A percentile compares a stretch with the other conserved stretches of the same genome.
These are phyloP conservation scores for Clonostachys sp. DNA, from an alignment of 2,329 filamentous ascomycete species.

Conservation along the genomic window DNA sequence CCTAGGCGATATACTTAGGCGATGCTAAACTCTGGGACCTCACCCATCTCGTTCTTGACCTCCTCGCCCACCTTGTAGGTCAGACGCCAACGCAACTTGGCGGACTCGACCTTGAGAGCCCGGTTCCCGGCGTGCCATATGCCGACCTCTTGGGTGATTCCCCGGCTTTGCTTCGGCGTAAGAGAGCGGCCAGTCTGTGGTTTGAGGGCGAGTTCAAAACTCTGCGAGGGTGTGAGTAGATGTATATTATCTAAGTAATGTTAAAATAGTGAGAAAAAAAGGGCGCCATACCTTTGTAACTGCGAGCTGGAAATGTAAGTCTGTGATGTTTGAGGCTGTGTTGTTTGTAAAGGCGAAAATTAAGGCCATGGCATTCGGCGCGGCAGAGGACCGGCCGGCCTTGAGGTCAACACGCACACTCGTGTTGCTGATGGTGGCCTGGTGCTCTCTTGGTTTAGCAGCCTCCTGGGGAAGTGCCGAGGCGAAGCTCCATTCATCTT, in stretches of 20 bases:
- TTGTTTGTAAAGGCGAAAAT: constrained; percentile 82
- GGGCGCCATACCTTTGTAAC: constrained; percentile 72
- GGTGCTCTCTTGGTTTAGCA: constrained; percentile 54
- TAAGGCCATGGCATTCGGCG: constrained; percentile 59
- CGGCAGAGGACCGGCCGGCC: constrained; percentile 53
- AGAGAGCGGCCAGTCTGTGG: constrained; percentile 81
- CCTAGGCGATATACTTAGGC: constrained; percentile 58
- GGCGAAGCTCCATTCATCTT: constrained; percentile 93
- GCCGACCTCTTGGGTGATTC: constrained; percentile 77
- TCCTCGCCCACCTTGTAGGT: constrained; percentile 64
- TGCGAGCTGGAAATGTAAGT: constrained; percentile 86
- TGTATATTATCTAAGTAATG: neutral
- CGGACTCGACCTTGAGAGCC: constrained; percentile 64
- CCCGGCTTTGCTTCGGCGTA: constrained; percentile 64
- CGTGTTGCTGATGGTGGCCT: constrained; percentile 64
- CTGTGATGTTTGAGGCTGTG: constrained; percentile 63
- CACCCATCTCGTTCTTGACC: constrained; percentile 76
- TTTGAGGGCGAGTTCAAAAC: constrained; percentile 74
- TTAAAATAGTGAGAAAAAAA: constrained; percentile 2
- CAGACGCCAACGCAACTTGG: constrained; percentile 87
- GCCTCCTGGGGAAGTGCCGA: constrained; percentile 70
- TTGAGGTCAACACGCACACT: constrained; percentile 69
- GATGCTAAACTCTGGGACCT: constrained; percentile 75
- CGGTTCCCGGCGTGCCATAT: constrained; percentile 69
- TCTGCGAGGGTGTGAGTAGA: constrained; percentile 39